These are phyloP conservation scores for Moricandia arvensis DNA, from an alignment of 345 rosid species.

Conservation along the genomic window DNA sequence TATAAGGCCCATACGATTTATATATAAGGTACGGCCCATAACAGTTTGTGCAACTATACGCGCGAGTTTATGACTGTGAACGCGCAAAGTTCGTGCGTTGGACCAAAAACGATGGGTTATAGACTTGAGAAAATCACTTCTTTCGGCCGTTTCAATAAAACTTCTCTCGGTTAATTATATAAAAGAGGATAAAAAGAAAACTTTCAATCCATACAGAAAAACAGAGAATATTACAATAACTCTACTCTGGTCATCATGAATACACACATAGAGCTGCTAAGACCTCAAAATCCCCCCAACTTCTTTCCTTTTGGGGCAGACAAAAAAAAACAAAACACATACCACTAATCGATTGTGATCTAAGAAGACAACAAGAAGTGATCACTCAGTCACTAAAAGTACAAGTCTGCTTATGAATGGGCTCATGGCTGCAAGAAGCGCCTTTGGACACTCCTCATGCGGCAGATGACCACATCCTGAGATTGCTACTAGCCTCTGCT, in stretches of 20 bases:
- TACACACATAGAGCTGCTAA: background rate
- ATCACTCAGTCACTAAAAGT: no score
- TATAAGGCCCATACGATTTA: no score
- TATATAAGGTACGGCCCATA: no score
- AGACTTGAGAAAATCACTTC: no score
- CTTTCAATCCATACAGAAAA: conserved; percentile 3
- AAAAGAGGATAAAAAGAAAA: background rate
- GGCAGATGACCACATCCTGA: conserved; percentile 98
- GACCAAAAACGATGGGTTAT: no score
- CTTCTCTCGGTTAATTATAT: no score
- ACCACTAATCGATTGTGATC: conserved; percentile 33
- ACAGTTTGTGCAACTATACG: no score
- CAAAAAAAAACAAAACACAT: conserved; percentile 4
- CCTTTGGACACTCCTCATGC: conserved; percentile 95
- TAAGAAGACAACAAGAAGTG: conserved; percentile 35
- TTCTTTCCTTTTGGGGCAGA: conserved; percentile 26
- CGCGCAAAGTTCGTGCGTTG: no score
- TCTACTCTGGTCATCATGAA: conserved; percentile 32
- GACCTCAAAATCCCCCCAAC: conserved; percentile 30
- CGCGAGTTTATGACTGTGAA: no score
- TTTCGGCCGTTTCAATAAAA: no score
- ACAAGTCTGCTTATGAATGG: conserved; percentile 78
- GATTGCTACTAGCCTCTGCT: conserved; percentile 93
- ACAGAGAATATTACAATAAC: conserved; percentile 23
- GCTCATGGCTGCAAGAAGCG: conserved; percentile 76